Evolutionary conservation across 495 filamentous ascomycete species (phyloP).

Genomic region (Bathelium albidoporum): DNA sequence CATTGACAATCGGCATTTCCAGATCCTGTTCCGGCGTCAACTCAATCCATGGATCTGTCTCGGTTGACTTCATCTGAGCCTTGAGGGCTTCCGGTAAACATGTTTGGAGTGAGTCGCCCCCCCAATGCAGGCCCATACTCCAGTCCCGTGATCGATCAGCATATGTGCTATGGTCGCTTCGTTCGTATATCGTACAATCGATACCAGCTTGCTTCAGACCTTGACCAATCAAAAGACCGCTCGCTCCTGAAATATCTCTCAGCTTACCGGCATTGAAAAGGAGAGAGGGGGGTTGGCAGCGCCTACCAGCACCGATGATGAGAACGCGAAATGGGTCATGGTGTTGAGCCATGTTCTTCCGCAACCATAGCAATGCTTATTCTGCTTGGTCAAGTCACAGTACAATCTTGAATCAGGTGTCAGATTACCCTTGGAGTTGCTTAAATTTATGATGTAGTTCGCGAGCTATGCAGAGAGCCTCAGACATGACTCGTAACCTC

Average conservation of each 20-base stretch:
- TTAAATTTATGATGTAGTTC: no score
- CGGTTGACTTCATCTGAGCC: conserved; percentile 25
- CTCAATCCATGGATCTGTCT: conserved; percentile 23
- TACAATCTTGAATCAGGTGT: neutral
- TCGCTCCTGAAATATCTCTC: conserved; percentile 23
- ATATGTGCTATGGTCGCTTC: conserved; percentile 23
- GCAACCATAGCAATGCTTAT: neutral
- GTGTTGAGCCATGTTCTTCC: neutral
- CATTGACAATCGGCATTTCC: conserved; percentile 33
- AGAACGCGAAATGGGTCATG: neutral
- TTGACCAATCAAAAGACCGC: conserved; percentile 35
- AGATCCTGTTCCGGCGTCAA: conserved; percentile 28
- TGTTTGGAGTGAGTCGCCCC: neutral
- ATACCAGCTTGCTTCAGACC: conserved; percentile 40
- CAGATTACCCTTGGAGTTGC: no score
- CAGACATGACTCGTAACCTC: neutral
- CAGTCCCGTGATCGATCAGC: conserved; percentile 39
- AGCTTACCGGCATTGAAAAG: neutral
- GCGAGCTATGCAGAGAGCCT: neutral
- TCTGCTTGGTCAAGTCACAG: neutral
- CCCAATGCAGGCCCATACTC: conserved; percentile 46
- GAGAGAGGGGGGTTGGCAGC: neutral
- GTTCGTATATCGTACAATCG: conserved; percentile 37
- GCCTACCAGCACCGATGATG: neutral
- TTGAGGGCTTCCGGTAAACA: conserved; percentile 9